Evolutionary conservation across 768 basidiomycete species (phyloP).

Genomic region (Trametes meyenii): DNA sequence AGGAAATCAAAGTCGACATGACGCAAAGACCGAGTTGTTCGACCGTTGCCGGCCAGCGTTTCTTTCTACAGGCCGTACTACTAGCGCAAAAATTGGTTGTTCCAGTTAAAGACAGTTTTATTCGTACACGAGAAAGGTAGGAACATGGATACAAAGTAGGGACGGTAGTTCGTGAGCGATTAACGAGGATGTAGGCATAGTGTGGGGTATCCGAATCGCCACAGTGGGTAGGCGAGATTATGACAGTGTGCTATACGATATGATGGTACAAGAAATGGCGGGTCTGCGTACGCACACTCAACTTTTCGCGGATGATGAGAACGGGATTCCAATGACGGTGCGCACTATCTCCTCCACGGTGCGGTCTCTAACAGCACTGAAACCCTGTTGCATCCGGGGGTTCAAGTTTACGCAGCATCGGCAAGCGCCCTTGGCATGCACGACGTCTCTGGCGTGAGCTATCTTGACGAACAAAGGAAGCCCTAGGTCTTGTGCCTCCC

Average conservation of each 20-base stretch:
- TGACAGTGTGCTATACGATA: too few species aligned
- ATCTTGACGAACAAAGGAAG: constrained; percentile 11
- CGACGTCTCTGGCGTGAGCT: constrained; percentile 12
- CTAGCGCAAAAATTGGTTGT: too few species aligned
- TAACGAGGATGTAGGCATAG: too few species aligned
- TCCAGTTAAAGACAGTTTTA: too few species aligned
- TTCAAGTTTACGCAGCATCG: background rate
- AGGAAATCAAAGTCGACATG: background rate
- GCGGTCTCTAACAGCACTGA: background rate
- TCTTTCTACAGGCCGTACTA: too few species aligned
- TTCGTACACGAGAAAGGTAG: too few species aligned
- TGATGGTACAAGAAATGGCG: background rate
- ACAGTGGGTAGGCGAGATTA: too few species aligned
- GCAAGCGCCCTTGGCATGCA: constrained; percentile 11
- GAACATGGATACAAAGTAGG: too few species aligned
- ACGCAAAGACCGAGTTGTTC: background rate
- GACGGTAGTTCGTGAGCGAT: too few species aligned
- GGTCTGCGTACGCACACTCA: background rate
- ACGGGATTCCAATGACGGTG: background rate
- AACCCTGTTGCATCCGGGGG: background rate
- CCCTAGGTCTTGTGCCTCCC: constrained; percentile 17
- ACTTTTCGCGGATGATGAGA: background rate
- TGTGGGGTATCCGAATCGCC: too few species aligned
- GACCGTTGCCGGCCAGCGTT: too few species aligned
- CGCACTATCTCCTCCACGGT: background rate